phyloP scores from a whole-genome alignment of 441 rosid species.

The Daphne laureola region DNA sequence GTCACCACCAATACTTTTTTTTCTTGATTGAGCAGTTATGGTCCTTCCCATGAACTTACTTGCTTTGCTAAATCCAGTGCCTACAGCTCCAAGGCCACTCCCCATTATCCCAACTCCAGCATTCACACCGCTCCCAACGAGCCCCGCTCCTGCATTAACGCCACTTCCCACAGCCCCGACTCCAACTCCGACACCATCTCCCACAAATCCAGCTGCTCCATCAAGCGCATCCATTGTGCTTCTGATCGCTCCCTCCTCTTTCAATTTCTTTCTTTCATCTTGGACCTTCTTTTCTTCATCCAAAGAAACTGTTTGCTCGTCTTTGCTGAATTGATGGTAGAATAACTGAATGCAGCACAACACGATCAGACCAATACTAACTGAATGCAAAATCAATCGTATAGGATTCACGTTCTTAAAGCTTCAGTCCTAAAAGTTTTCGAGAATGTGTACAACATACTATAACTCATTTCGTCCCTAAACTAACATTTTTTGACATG shows the following conservation, averaged over 20 bases:
- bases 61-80: slow-evolving; percentile 79
- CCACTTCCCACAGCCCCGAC: slow-evolving; percentile 34
- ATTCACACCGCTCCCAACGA: neutral
- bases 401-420: no score
- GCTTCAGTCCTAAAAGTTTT: no score
- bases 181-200: slow-evolving; percentile 20
- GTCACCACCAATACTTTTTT: slow-evolving; percentile 25
- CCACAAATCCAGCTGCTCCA: slow-evolving; percentile 43
- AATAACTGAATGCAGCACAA: slow-evolving; percentile 31
- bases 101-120: slow-evolving; percentile 62
- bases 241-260: slow-evolving; percentile 84
- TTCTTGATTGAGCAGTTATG: slow-evolving; percentile 78
- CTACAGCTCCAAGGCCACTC: slow-evolving; percentile 28
- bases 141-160: slow-evolving; percentile 13
- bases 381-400: no score
- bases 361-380: no score
- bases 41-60: slow-evolving; percentile 91
- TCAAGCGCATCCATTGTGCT: slow-evolving; percentile 83
- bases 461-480: no score
- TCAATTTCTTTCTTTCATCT: slow-evolving; percentile 81
- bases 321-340: slow-evolving; percentile 73
- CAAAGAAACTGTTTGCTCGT: slow-evolving; percentile 72
- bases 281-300: slow-evolving; percentile 76
- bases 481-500: no score
- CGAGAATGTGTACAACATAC: no score